Percentiles rank a stretch among this genome's conserved stretches.
Evolutionary conservation across 371 early-diverging fungal genomes (phyloP).

Genomic region (Encephalitozoon intestinalis): DNA sequence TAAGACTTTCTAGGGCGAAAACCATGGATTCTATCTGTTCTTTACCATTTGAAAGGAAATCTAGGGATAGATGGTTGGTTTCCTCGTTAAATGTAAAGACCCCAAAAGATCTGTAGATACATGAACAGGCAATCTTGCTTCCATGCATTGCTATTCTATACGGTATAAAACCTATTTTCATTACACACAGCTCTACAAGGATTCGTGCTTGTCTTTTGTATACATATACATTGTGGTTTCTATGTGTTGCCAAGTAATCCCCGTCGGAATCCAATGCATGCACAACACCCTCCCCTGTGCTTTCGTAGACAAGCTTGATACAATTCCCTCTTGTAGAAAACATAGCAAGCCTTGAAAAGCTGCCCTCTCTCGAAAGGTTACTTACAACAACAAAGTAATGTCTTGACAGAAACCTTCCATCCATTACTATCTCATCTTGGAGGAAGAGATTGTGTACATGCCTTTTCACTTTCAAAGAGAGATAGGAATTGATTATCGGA

Average conservation of each 20-base stretch:
- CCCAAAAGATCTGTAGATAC: neutral
- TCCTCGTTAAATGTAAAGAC: conserved; percentile 1
- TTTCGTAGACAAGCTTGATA: neutral
- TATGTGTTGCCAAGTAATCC: neutral
- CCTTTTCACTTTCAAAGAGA: neutral
- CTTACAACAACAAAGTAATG: neutral
- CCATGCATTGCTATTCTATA: neutral
- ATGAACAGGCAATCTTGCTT: neutral
- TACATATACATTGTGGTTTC: neutral
- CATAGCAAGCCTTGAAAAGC: neutral
- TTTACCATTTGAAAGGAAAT: neutral
- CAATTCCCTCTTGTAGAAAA: neutral
- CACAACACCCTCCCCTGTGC: neutral
- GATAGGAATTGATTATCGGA: neutral
- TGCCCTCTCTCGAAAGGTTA: neutral
- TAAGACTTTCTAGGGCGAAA: neutral
- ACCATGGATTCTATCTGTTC: neutral
- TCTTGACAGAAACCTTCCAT: neutral
- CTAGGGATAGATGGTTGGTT: neutral
- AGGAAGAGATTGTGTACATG: neutral
- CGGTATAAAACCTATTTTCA: neutral
- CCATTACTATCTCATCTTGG: neutral
- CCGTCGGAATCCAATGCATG: neutral
- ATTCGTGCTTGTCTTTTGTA: neutral
- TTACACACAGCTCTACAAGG: neutral